Evolutionary conservation across 2,329 filamentous ascomycete species (phyloP), one percentile per base, ranked within the genome.

Genomic region (Neodidymelliopsis sp.): DNA sequence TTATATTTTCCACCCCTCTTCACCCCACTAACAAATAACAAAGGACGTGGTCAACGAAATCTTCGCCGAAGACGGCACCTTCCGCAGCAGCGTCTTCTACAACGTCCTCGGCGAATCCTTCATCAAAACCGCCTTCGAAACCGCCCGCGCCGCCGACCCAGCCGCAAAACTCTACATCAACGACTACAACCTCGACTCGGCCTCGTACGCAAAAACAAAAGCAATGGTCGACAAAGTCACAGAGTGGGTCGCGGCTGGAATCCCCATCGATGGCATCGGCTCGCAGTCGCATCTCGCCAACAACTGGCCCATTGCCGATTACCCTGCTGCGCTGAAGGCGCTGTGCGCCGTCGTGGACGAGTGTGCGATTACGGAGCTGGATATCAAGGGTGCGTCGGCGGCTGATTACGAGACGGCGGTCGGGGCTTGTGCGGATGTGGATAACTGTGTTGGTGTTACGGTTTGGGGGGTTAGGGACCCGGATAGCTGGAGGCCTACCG

Each of bases 131-230:
- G 87, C 87, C 25, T 91, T 90, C 74, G 78, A 82, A 41, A 83
- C 87, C 9, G 88, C 88, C 15, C 81, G 82, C 40, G 77, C 78
- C 7, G 86, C 85, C 11, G 88, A 90, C 67, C 85, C 87, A 2
- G 62, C 72, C 46, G 86, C 84, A 2, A 87, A 86, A 73, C 78
- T 91, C 28, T 91, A 89, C 76, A 88, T 90, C 74, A 91, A 91
- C 72, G 87, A 91, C 65, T 79, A 78, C 67, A 80, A 79, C 75
- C 80, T 88, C 41, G 86, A 88, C 73, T 76, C 71, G 31, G 79
- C 85, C 13, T 78, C 60, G 57, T 80, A 81, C 61, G 75, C 79
- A 55, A 90, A 91, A 76, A 77, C 77, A 4, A 74, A 70, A 12
- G 77, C 73, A 35, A 82, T 87, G 76, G 76, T 81, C 4, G 68